Percentiles rank a stretch among this genome's conserved stretches.
phyloP scores from a whole-genome alignment of 371 early-diverging fungal species.

The Mucor velutinosus region DNA sequence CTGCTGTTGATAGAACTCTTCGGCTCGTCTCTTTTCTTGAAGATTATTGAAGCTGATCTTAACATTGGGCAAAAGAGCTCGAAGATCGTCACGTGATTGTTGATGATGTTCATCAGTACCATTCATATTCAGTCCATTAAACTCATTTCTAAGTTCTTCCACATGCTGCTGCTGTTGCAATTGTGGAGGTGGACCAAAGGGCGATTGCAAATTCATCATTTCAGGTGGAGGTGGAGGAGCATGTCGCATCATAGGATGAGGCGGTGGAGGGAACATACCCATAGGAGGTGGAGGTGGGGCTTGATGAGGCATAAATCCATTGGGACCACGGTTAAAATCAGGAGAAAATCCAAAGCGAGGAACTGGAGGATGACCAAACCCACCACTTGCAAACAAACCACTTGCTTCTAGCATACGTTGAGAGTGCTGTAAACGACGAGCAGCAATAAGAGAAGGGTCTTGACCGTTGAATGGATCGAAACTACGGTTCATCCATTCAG shows the following conservation, averaged over 20 bases:
- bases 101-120: constrained; percentile 4
- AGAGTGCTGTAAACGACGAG: constrained; percentile 53
- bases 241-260: constrained; percentile 35
- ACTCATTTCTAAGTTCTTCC: constrained; percentile 23
- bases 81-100: constrained; percentile 56
- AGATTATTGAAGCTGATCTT: constrained; percentile 64
- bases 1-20: constrained; percentile 21
- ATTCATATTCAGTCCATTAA: constrained; percentile 16
- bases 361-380: constrained; percentile 22
- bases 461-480: constrained; percentile 52
- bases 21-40: constrained; percentile 14
- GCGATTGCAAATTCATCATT: constrained; percentile 14
- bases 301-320: constrained; percentile 14
- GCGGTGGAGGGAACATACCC: constrained; percentile 35
- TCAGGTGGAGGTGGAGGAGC: constrained; percentile 14
- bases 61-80: constrained; percentile 71
- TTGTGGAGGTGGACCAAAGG: constrained; percentile 11
- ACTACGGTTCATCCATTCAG: constrained; percentile 36
- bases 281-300: constrained; percentile 16
- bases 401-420: constrained; percentile 55
- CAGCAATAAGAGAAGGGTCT: constrained; percentile 44
- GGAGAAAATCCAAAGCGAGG: constrained; percentile 22
- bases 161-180: constrained; percentile 5
- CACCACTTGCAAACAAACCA: constrained; percentile 38
- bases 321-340: constrained; percentile 14